phyloP scores from a whole-genome alignment of 2,329 filamentous ascomycete species.

The Sarocladium strictum region DNA sequence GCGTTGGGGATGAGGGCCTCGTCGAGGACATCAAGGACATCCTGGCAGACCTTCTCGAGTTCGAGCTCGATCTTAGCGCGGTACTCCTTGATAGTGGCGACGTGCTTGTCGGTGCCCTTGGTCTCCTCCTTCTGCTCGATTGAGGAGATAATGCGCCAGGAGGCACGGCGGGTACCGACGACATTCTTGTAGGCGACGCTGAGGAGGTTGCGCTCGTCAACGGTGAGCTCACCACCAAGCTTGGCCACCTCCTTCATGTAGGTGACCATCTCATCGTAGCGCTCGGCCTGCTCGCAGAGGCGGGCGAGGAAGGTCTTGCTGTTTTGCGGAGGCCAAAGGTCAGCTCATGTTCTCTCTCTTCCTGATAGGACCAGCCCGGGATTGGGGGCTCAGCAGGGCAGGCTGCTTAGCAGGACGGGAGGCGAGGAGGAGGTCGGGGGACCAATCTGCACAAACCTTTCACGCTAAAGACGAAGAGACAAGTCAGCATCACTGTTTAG shows the following conservation, averaged over 20 bases:
- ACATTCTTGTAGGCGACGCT: constrained; percentile 99
- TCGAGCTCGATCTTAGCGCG: constrained; percentile 97
- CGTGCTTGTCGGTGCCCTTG: constrained; percentile 95
- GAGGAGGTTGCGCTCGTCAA: constrained; percentile 98
- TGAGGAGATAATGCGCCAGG: constrained; percentile 98
- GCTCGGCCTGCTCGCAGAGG: constrained; percentile 99
- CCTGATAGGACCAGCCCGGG: not conserved
- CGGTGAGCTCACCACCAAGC: constrained; percentile 71
- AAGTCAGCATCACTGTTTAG: constrained; percentile 26
- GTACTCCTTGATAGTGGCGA: constrained; percentile 90
- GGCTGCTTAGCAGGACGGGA: constrained; percentile 4
- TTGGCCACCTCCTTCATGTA: constrained; percentile 99
- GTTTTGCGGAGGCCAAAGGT: constrained; percentile 18
- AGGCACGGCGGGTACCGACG: constrained; percentile 94
- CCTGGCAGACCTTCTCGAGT: constrained; percentile 96
- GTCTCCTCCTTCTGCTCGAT: constrained; percentile 99
- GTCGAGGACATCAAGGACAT: constrained; percentile 92
- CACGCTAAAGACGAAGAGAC: constrained; percentile 48
- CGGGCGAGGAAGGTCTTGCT: constrained; percentile 99
- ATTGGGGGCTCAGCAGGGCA: not conserved
- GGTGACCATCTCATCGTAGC: constrained; percentile 99
- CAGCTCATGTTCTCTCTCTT: constrained; percentile 1
- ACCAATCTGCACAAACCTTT: constrained; percentile 49
- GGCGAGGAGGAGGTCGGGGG: constrained; percentile 9
- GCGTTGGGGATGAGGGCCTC: constrained; percentile 92